Conservation (phyloP, 495 filamentous ascomycete genomes). For the Hyaloscypha hepaticicola region DNA sequence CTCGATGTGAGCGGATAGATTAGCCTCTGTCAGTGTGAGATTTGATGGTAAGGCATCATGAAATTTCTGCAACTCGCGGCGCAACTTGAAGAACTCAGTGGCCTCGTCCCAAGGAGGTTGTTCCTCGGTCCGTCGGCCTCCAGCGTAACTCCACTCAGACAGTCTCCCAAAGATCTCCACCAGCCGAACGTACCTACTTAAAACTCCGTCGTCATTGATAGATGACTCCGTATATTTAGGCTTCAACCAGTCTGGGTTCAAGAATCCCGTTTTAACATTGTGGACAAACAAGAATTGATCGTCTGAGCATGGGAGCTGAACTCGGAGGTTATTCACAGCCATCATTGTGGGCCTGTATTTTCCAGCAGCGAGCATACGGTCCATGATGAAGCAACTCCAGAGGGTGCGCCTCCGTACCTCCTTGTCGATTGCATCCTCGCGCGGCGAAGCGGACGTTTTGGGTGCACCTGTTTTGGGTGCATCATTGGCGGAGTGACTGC, state of each 20-base stretch:
- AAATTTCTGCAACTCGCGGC: constrained; percentile 61
- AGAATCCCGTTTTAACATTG: constrained; percentile 58
- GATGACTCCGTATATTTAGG: constrained; percentile 36
- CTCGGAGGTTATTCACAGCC: constrained; percentile 61
- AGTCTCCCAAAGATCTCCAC: constrained; percentile 79
- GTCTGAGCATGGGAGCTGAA: constrained; percentile 67
- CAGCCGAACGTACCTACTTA: constrained; percentile 74
- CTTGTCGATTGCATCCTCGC: constrained; percentile 57
- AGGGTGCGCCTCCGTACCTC: constrained; percentile 81
- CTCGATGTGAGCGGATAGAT: constrained; percentile 79
- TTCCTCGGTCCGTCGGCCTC: constrained; percentile 58
- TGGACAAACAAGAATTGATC: constrained; percentile 65
- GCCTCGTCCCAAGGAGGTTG: constrained; percentile 61
- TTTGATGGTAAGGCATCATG: constrained; percentile 65
- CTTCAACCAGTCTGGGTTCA: constrained; percentile 31
- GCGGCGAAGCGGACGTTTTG: constrained; percentile 29
- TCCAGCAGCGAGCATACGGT: constrained; percentile 75
- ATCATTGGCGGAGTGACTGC: constrained; percentile 13
- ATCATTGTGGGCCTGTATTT: constrained; percentile 72
- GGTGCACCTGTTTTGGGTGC: constrained; percentile 8
- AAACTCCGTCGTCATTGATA: constrained; percentile 63
- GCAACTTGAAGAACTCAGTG: constrained; percentile 62
- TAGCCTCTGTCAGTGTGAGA: constrained; percentile 68
- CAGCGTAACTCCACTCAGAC: constrained; percentile 71
- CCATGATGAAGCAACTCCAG: constrained; percentile 83